A percentile compares a stretch with the other conserved stretches of the same genome.
phyloP scores from a whole-genome alignment of 2,329 filamentous ascomycete genomes.

The Aspergillus pseudotamarii region DNA sequence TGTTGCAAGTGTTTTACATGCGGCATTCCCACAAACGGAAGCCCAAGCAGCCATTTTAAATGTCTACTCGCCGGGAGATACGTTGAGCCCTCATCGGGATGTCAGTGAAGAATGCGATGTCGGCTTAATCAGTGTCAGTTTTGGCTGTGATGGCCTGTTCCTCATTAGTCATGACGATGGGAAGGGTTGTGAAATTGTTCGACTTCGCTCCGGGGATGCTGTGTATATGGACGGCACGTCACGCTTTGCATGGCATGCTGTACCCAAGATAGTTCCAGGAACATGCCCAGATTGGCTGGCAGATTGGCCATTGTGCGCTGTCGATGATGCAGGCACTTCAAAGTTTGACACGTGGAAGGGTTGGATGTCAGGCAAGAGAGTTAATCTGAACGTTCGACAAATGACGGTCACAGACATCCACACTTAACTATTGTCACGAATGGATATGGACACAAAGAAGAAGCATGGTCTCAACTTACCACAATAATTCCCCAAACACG shows the following conservation, averaged over 20 bases:
- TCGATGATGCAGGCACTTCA: constrained; percentile 38
- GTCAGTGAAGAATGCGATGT: constrained; percentile 82
- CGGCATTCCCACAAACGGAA: constrained; percentile 73
- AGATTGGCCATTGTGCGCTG: constrained; percentile 66
- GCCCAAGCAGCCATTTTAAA: constrained; percentile 93
- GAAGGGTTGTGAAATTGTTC: constrained; percentile 52
- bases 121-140: constrained; percentile 80
- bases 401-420: constrained; percentile 55
- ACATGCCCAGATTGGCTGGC: constrained; percentile 77
- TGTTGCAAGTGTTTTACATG: constrained; percentile 67
- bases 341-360: constrained; percentile 72
- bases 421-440: neutral
- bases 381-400: constrained; percentile 92
- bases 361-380: constrained; percentile 85
- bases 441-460: no score
- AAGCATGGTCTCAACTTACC: neutral
- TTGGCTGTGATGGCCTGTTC: constrained; percentile 90
- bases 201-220: constrained; percentile 81
- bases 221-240: constrained; percentile 84
- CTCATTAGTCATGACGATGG: constrained; percentile 70
- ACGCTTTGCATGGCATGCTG: constrained; percentile 92
- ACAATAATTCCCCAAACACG: neutral
- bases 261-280: constrained; percentile 78
- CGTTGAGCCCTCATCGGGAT: constrained; percentile 88
- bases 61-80: constrained; percentile 87